A percentile compares a stretch with the other conserved stretches of the same genome.
These are phyloP conservation scores for Xylariaceae sp. DNA, from an alignment of 2,329 filamentous ascomycete genomes.

Conservation along the genomic window DNA sequence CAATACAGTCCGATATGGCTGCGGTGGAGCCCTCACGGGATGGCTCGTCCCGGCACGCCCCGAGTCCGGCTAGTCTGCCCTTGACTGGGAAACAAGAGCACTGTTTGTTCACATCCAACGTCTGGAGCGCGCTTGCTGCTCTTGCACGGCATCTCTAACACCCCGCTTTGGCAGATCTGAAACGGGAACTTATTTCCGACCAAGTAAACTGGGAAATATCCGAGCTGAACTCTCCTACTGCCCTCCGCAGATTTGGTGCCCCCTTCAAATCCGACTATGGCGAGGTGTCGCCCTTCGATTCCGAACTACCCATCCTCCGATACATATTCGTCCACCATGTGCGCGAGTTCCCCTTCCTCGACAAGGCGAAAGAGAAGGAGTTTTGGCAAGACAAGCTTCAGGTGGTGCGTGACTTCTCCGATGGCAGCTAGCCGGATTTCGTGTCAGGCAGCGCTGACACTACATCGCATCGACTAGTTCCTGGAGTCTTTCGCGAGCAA, in stretches of 20 bases:
- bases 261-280: conserved; percentile 90
- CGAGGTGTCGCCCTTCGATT: conserved; percentile 88
- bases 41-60: conserved; percentile 15
- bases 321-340: conserved; percentile 99
- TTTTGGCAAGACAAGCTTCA: conserved; percentile 99
- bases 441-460: too few species aligned
- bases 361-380: conserved; percentile 95
- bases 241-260: conserved; percentile 88
- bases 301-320: conserved; percentile 84
- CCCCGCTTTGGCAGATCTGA: conserved; percentile 61
- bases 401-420: conserved; percentile 55
- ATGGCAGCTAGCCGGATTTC: conserved; percentile 1
- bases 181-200: conserved; percentile 85
- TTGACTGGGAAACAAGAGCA: conserved; percentile 97
- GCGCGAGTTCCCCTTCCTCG: conserved; percentile 94
- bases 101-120: conserved; percentile 51
- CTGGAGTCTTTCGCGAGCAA: conserved; percentile 96
- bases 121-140: neutral
- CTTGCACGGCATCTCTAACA: conserved; percentile 16
- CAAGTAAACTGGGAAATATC: conserved; percentile 87
- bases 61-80: conserved; percentile 39
- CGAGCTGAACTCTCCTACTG: conserved; percentile 91
- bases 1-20: too few species aligned
- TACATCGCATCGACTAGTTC: conserved; percentile 58
- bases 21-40: conserved; percentile 19